phyloP scores from a whole-genome alignment of 202 grass and related monocot genomes.

The Cymbopogon flexuosus region DNA sequence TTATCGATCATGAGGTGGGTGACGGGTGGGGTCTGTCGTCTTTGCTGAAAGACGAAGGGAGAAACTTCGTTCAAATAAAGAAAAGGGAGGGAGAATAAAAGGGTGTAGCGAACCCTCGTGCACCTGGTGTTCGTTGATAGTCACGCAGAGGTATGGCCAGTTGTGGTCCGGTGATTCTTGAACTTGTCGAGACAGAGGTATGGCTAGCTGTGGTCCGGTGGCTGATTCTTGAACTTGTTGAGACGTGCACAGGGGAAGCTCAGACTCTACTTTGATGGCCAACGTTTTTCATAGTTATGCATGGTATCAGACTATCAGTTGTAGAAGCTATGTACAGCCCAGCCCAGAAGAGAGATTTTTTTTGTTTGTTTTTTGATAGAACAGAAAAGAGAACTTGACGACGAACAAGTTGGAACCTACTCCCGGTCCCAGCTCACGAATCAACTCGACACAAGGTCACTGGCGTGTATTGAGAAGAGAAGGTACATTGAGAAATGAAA shows the following conservation, averaged over 20 bases:
- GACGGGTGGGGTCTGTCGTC: background rate
- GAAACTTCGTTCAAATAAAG: background rate
- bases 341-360: too few species aligned
- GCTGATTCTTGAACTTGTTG: background rate
- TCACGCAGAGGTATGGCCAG: background rate
- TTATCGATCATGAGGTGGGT: background rate
- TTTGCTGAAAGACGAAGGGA: background rate
- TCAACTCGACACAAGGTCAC: too few species aligned
- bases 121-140: too few species aligned
- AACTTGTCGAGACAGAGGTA: background rate
- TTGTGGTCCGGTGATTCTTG: background rate
- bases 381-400: too few species aligned
- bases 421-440: too few species aligned
- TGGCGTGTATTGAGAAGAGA: too few species aligned
- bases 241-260: background rate
- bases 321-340: too few species aligned
- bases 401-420: too few species aligned
- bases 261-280: background rate
- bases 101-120: background rate
- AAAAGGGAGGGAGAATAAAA: background rate
- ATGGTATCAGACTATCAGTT: too few species aligned
- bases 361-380: too few species aligned
- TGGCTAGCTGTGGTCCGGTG: background rate
- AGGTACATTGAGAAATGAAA: too few species aligned
- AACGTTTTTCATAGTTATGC: too few species aligned